Conservation (phyloP, 2,329 filamentous ascomycete genomes). For the Fusarium pininemorale region DNA sequence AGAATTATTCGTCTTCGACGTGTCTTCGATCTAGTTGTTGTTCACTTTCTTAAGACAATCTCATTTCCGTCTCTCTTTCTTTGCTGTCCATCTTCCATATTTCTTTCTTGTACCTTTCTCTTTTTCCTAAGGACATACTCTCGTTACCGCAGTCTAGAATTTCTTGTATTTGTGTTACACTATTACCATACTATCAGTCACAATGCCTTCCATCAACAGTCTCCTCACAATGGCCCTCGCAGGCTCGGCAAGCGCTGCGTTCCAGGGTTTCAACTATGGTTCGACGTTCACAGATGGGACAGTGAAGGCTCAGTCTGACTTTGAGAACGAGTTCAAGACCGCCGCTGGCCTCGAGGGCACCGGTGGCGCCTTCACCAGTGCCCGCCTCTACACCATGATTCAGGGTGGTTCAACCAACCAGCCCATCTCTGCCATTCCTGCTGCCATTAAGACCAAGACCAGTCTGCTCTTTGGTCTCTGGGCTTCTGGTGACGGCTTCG, state of each 20-base stretch:
- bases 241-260: conserved; percentile 49
- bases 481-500: conserved; percentile 77
- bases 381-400: conserved; percentile 79
- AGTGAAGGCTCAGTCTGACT: conserved; percentile 70
- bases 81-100: neutral
- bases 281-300: conserved; percentile 67
- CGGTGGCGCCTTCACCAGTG: conserved; percentile 70
- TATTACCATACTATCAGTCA: conserved; percentile 3
- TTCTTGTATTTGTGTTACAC: neutral
- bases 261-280: conserved; percentile 80
- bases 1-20: conserved; percentile 9
- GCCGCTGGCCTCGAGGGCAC: conserved; percentile 72
- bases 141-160: conserved; percentile 23
- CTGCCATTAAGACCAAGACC: conserved; percentile 83
- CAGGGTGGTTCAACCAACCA: conserved; percentile 72
- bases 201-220: conserved; percentile 46
- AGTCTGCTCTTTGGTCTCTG: conserved; percentile 84
- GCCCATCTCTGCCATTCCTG: conserved; percentile 78
- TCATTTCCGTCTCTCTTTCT: neutral
- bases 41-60: neutral
- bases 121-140: conserved; percentile 11
- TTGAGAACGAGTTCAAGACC: conserved; percentile 74
- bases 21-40: conserved; percentile 4
- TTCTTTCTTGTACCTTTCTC: neutral
- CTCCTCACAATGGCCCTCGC: conserved; percentile 49